phyloP scores from a whole-genome alignment of 2,329 filamentous ascomycete genomes.

The Xylaria sp. region DNA sequence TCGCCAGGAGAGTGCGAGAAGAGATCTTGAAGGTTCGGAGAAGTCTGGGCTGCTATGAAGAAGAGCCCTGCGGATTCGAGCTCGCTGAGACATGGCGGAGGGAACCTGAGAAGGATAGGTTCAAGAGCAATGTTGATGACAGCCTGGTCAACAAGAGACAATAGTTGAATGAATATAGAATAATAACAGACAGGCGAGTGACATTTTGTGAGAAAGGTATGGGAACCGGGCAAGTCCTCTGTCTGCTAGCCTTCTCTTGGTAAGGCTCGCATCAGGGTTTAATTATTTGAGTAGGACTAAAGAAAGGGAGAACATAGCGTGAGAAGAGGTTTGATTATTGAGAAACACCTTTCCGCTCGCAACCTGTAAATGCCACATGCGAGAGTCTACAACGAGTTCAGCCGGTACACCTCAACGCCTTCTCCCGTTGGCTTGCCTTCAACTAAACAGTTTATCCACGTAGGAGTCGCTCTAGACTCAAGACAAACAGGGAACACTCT shows the following conservation, averaged over 20 bases:
- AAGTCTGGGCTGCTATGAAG: conserved; percentile 78
- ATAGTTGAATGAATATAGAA: neutral
- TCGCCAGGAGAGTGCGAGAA: conserved; percentile 79
- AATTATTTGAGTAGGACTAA: conserved; percentile 4
- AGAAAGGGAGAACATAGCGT: neutral
- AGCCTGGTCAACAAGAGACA: conserved; percentile 57
- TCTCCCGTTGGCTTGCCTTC: conserved; percentile 19
- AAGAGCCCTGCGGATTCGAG: conserved; percentile 71
- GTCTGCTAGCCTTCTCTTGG: neutral
- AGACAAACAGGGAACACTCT: conserved; percentile 10
- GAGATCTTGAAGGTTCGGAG: conserved; percentile 83
- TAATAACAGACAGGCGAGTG: neutral
- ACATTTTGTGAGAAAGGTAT: neutral
- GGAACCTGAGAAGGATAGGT: conserved; percentile 60
- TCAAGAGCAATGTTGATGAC: conserved; percentile 65
- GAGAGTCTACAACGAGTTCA: conserved; percentile 28
- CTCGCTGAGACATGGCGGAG: conserved; percentile 83
- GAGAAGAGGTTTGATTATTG: conserved; percentile 14
- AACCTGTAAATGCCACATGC: conserved; percentile 36
- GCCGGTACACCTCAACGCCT: conserved; percentile 31
- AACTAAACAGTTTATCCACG: conserved; percentile 14
- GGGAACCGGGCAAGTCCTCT: neutral
- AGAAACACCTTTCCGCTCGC: conserved; percentile 15
- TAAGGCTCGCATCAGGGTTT: conserved; percentile 10
- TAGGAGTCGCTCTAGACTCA: conserved; percentile 15